Base-by-base conservation (phyloP, 2,329 filamentous ascomycete species). In the Botryotinia calthae region DNA sequence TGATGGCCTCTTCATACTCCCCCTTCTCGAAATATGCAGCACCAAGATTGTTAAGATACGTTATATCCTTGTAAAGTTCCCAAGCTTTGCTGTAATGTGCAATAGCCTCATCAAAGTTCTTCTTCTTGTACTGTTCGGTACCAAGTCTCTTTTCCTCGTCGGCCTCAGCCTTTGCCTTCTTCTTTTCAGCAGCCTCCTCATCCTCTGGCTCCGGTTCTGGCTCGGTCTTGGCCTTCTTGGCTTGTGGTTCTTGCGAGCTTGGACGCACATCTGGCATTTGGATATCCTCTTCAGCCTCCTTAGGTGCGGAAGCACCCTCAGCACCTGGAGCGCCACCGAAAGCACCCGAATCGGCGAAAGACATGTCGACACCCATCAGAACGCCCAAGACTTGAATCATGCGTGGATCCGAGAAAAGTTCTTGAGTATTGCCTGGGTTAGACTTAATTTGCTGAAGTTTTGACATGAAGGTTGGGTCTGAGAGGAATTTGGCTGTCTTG, bases 121-220 rank as follows among this genome's bases (percentile, higher is more conserved):
- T 91, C 89, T 98, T 98, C 91, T 99, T 99, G 88, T 99, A 99
- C 82, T 91, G 91, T 78, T 96, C 94, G 22, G 95, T 99, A 73
- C 96, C 96, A 73, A 97, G 86, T 44, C 91, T 93, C 89, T 99
- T 99, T 84, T 98, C 93, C 82, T 94, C 93, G 79, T 99, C 96
- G 62, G 95, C 96, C 76, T 92, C 93, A 80, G 91, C 93, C 86
- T 98, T 97, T 58, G 94, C 93, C 86, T 96, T 93, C 84, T 93
- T 93, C 84, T 95, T 94, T 74, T 92, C 93, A 72, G 90, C 82
- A 0, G 91, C 88, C 82, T 98, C 96, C 80, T 97, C 94, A 77
- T 97, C 94, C 80, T 93, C 86, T 22, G 87, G 84, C 79, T 92
- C 90, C 0, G 88, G 87, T 78, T 84, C 84, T 18, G 86, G 85